Base-by-base conservation (phyloP, 495 filamentous ascomycete species). In the Aspergillus hancockii region DNA sequence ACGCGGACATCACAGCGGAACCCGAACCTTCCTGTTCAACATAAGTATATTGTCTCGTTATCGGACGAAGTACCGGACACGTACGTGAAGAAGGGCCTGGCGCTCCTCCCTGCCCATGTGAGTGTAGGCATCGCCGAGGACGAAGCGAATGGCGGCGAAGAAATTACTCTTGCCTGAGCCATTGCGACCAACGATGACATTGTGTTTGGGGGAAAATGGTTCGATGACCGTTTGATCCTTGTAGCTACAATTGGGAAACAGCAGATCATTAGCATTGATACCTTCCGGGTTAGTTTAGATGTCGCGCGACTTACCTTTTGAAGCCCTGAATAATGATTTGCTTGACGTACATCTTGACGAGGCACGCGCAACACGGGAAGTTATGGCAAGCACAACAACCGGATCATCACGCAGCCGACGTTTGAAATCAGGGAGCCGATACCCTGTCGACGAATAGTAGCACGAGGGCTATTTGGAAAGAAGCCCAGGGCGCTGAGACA, bases 281-380 rank as follows among this genome's bases (percentile, higher is more conserved):
- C 12, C 16, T 3, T 4, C 16, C 0, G 19, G 19, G 21, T 13
- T n/a, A 1, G 25, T 22, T 22, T 25, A 10, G 54, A 53, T 8
- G 14, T 18, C 49, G 55, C 49, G 49, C 25, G 54, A 63, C 78
- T 56, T 74, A 97, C 93, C 93, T 97, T 79, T 98, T 98, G 79
- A 99, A 99, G 83, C 94, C 94, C 69, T 99, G 94, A 68, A 99
- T 98, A 75, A 97, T 99, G 70, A 99, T 97, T 80, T 99, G 94
- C 75, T 98, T 98, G 84, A 99, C 97, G 78, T 95, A 92, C 92
- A 98, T 96, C 71, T 75, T 85, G 77, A 65, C 58, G 62, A 65
- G 61, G 70, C 55, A 64, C 66, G 69, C 69, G 70, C 62, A 69
- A 74, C 67, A 65, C 60, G 71, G 54, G 54, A 57, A 59, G 71